A percentile compares a stretch with the other conserved stretches of the same genome.
Evolutionary conservation across 805 yeast species (phyloP).

Genomic region (Barnettozyma pratensis): DNA sequence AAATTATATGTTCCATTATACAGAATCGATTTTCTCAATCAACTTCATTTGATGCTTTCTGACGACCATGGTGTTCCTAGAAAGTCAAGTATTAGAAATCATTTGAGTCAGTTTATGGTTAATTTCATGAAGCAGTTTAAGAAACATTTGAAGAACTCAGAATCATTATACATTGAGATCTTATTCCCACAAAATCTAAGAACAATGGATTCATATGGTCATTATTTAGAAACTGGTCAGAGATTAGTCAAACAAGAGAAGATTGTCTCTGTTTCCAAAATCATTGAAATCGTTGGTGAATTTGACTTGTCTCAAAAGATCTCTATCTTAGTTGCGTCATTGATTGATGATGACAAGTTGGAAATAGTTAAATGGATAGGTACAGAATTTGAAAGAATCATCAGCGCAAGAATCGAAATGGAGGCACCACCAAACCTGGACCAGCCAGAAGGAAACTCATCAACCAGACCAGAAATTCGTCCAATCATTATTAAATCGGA

Average conservation of each 20-base stretch:
- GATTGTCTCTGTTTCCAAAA: not conserved
- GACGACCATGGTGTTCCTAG: constrained; percentile 42
- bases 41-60: constrained; percentile 49
- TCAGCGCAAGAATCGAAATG: constrained; percentile 2
- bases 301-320: constrained; percentile 41
- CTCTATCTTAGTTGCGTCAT: constrained; percentile 44
- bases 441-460: not conserved
- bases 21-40: constrained; percentile 68
- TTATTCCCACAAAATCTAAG: constrained; percentile 43
- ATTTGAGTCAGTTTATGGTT: constrained; percentile 58
- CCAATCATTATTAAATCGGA: constrained; percentile 18
- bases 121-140: constrained; percentile 60
- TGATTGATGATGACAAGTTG: constrained; percentile 40
- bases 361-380: constrained; percentile 40
- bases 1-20: constrained; percentile 54
- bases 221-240: constrained; percentile 61
- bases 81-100: constrained; percentile 43
- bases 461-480: not conserved
- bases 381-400: constrained; percentile 31
- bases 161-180: constrained; percentile 54
- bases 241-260: constrained; percentile 5
- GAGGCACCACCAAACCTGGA: not conserved
- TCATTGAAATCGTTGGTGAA: constrained; percentile 9
- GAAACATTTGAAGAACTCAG: constrained; percentile 43
- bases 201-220: constrained; percentile 36